These are phyloP conservation scores for Chlorencoelia australis DNA, from an alignment of 2,329 filamentous ascomycete species.

Conservation along the genomic window DNA sequence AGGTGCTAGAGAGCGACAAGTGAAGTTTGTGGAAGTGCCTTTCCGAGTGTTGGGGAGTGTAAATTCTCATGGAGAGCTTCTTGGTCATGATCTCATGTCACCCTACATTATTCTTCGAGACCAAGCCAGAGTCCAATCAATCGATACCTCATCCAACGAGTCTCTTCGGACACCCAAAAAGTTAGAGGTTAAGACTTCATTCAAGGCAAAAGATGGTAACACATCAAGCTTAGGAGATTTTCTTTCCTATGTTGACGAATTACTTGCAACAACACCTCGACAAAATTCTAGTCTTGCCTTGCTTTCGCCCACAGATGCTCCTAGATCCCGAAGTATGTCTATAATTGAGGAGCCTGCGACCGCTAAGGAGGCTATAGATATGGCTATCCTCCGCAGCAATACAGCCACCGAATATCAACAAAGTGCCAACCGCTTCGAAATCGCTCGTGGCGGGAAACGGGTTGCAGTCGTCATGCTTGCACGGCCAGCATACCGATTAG, in stretches of 20 bases:
- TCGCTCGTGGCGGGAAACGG: conserved; percentile 81
- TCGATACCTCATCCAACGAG: conserved; percentile 15
- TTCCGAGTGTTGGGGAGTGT: conserved; percentile 92
- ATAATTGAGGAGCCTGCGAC: conserved; percentile 46
- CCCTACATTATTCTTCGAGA: conserved; percentile 87
- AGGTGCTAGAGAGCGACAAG: conserved; percentile 66
- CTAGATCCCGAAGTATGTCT: conserved; percentile 45
- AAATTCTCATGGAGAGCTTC: conserved; percentile 75
- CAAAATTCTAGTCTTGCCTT: conserved; percentile 48
- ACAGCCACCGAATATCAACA: conserved; percentile 56
- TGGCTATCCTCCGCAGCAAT: conserved; percentile 80
- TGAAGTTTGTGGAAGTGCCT: conserved; percentile 84
- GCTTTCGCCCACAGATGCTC: conserved; percentile 58
- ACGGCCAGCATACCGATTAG: conserved; percentile 78
- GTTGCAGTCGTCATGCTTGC: conserved; percentile 86
- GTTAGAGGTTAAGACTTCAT: conserved; percentile 20
- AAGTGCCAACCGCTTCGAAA: conserved; percentile 89
- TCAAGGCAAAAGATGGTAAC: conserved; percentile 20
- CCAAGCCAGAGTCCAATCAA: conserved; percentile 42
- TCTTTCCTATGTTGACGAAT: conserved; percentile 64
- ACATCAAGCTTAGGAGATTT: conserved; percentile 50
- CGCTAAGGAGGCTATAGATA: conserved; percentile 78
- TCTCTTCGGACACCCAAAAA: conserved; percentile 8
- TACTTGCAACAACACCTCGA: conserved; percentile 51
- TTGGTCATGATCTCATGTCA: conserved; percentile 89